Evolutionary conservation across 1,284 basidiomycete genomes (phyloP).

Genomic region (Blastosporella zonata): DNA sequence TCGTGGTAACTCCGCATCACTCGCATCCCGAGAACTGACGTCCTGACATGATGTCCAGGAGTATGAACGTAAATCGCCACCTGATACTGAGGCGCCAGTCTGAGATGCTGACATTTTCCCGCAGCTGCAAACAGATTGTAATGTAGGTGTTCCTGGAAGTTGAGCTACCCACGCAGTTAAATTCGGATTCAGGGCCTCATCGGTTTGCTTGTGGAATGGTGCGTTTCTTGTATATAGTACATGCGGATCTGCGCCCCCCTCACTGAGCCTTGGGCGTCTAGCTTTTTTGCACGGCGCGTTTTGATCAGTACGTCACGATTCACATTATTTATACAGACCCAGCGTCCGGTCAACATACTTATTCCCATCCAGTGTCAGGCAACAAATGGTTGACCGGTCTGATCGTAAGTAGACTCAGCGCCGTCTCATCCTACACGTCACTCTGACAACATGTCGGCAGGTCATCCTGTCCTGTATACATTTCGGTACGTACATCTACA

Average conservation of each 20-base stretch:
- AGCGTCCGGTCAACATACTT: background rate
- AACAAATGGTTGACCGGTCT: slow-evolving; percentile 32
- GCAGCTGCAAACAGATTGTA: slow-evolving; percentile 43
- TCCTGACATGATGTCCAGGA: slow-evolving; percentile 26
- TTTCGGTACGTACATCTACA: slow-evolving; percentile 30
- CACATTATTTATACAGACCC: slow-evolving; percentile 4
- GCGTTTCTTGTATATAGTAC: slow-evolving; percentile 4
- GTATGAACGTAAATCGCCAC: slow-evolving; percentile 33
- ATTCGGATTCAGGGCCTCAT: slow-evolving; percentile 31
- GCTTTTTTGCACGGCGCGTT: slow-evolving; percentile 44
- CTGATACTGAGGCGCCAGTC: background rate
- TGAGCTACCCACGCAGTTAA: background rate
- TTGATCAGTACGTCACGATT: slow-evolving; percentile 33
- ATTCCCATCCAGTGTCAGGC: slow-evolving; percentile 31
- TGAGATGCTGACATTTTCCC: background rate
- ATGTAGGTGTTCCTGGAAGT: slow-evolving; percentile 25
- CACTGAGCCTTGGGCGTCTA: slow-evolving; percentile 12
- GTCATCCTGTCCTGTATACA: slow-evolving; percentile 34
- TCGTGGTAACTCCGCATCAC: slow-evolving; percentile 28
- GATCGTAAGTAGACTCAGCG: slow-evolving; percentile 29
- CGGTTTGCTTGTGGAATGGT: slow-evolving; percentile 44
- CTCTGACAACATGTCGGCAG: slow-evolving; percentile 19
- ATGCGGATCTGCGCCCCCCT: background rate
- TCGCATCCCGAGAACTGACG: background rate
- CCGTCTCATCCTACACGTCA: background rate